Base-by-base conservation (phyloP, 768 basidiomycete species). In the Termitomyces sp. region DNA sequence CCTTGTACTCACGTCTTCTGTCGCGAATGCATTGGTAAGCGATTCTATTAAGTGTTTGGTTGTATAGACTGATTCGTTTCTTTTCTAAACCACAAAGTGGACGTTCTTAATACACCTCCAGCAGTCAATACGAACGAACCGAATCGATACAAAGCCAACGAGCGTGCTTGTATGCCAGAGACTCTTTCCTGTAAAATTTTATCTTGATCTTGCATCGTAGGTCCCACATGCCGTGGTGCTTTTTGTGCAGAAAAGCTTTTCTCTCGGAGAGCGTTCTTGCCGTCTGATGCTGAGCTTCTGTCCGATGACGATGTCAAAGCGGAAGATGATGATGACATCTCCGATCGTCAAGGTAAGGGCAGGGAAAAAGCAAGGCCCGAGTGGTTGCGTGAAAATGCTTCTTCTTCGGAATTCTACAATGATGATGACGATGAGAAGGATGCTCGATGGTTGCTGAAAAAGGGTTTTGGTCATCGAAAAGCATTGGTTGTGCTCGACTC, bases 1-100 rank as follows among this genome's bases (percentile, higher is more conserved):
- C 62, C 74, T 0, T 91, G 89, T 63, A 67, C 68, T 1, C 88
- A 89, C 63, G 68, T 77, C 1, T 89, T 86, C 69, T 89, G 88
- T 66, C 73, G 75, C 7, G 77, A 79, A 40, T 89, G 88, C 64
- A 72, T 87, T 30, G 56, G 81, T 81, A 64, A 59, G 76, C 35
- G 7, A 56, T 32, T 26, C 56, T 13, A 4, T 22, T 16, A 20
- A 20, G n/a, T n/a, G 18, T 3, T 10, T 35, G 5, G 30, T 46
- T 38, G 28, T 32, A 38, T 52, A 53, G 6, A 26, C 35, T 38
- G 22, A 47, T 55, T 26, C 56, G 43, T 56, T 38, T 50, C 44
- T n/a, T 26, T 13, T 20, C 48, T 43, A 12, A 47, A 28, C 9
- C 30, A 12, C 24, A 8, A 60, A 76, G 79, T 69, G n/a, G 75